Percentiles rank a stretch among this genome's conserved stretches.
phyloP scores from a whole-genome alignment of 164 flowering plant species.

The Aristolochia fimbriata region DNA sequence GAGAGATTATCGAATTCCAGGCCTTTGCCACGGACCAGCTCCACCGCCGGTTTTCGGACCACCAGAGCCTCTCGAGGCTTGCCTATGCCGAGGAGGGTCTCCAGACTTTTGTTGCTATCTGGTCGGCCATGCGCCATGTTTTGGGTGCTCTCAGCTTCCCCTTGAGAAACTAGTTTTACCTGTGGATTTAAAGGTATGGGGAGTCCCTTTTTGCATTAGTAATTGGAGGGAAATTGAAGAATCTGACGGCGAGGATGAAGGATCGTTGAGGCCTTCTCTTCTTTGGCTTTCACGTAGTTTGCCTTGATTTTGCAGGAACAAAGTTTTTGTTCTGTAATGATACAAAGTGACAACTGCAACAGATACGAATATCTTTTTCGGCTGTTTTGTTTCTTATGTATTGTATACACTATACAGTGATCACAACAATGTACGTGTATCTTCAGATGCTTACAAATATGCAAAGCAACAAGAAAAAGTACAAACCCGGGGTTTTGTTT shows the following conservation, averaged over 20 bases:
- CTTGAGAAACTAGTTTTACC: too few species aligned
- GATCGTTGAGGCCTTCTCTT: not conserved
- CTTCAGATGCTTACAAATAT: too few species aligned
- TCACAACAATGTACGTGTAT: too few species aligned
- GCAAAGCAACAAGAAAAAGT: too few species aligned
- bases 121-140: slow-evolving; percentile 10
- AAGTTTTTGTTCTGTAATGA: not conserved
- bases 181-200: not conserved
- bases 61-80: slow-evolving; percentile 16
- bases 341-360: not conserved
- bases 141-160: not conserved
- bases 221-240: not conserved
- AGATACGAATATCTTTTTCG: not conserved
- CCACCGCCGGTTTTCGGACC: not conserved
- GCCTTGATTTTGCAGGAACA: slow-evolving; percentile 1
- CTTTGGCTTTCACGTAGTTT: not conserved
- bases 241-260: not conserved
- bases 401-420: too few species aligned
- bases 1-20: slow-evolving; percentile 60
- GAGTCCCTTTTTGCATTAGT: not conserved
- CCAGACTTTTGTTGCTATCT: slow-evolving; percentile 37
- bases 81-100: slow-evolving; percentile 47
- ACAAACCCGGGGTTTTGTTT: too few species aligned
- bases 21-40: slow-evolving; percentile 42
- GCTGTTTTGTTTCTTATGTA: too few species aligned